Conservation (phyloP, 139 green algal genomes). For the Chara braunii region DNA sequence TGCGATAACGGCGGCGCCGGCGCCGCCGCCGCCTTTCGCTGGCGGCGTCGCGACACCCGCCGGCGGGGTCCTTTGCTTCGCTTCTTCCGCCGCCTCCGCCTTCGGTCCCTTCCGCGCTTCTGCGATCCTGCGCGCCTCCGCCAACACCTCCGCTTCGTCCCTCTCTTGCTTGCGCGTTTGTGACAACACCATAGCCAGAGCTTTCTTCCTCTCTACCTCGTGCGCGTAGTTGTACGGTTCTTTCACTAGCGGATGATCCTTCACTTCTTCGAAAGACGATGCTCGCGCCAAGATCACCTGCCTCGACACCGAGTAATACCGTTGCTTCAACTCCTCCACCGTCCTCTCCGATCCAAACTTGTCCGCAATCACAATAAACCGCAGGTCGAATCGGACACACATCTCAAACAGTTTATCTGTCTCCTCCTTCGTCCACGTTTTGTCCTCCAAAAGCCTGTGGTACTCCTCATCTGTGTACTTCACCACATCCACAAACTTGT, state of each 20-base stretch:
- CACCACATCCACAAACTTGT: conserved; percentile 23
- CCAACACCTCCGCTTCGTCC: conserved; percentile 24
- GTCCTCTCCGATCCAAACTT: neutral
- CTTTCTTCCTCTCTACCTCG: conserved; percentile 28
- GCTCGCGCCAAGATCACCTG: conserved; percentile 19
- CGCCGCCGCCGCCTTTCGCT: neutral
- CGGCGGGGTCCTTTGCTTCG: neutral
- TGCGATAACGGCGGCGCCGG: neutral
- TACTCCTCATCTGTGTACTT: conserved; percentile 36
- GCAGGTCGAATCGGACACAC: conserved; percentile 26
- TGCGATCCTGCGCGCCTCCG: conserved; percentile 19
- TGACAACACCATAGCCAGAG: conserved; percentile 21
- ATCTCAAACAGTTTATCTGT: conserved; percentile 30
- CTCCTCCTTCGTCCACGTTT: conserved; percentile 26
- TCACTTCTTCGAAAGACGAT: conserved; percentile 1
- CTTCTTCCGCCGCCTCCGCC: neutral
- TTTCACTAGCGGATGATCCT: conserved; percentile 28
- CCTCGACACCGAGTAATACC: conserved; percentile 26
- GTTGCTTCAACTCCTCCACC: conserved; percentile 34
- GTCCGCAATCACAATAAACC: conserved; percentile 33
- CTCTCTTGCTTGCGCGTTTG: conserved; percentile 2
- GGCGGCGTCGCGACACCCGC: neutral
- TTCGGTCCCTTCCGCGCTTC: neutral
- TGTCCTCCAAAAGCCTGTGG: conserved; percentile 1
- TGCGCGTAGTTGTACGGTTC: conserved; percentile 29